A percentile compares a stretch with the other conserved stretches of the same genome.
Conservation (phyloP, 73 alveolate genomes). For the Paramecium biaurelia region DNA sequence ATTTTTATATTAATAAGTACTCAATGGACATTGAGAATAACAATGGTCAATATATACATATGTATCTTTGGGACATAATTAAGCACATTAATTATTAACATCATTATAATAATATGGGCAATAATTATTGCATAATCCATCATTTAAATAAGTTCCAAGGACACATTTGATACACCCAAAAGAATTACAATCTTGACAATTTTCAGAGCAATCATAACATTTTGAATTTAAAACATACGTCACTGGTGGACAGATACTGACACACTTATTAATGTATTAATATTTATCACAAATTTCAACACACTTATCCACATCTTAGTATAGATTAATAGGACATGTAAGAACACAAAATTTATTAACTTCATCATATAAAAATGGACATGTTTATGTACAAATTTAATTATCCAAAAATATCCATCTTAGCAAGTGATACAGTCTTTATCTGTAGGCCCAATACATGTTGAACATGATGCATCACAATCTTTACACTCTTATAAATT, state of each 20-base stretch:
- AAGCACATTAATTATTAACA: not conserved
- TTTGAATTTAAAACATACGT: not conserved
- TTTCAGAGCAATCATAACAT: not conserved
- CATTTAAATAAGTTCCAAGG: not conserved
- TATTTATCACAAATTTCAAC: not conserved
- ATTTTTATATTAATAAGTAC: not conserved
- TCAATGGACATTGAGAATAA: not conserved
- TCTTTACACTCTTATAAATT: not conserved
- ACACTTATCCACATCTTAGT: not conserved
- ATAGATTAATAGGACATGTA: not conserved
- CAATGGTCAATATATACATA: not conserved
- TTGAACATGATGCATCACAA: not conserved
- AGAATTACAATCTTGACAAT: not conserved
- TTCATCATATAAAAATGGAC: not conserved
- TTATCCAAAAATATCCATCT: not conserved
- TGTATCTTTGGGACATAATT: not conserved
- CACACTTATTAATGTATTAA: not conserved
- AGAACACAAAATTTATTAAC: not conserved
- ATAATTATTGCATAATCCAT: not conserved
- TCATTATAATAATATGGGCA: not conserved
- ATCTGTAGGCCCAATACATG: not conserved
- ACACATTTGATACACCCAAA: not conserved
- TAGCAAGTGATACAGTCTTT: not conserved
- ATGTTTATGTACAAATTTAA: not conserved
- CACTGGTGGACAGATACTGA: not conserved